Evolutionary conservation across 2,329 filamentous ascomycete genomes (phyloP).

Genomic region (Neospermospora avenae): DNA sequence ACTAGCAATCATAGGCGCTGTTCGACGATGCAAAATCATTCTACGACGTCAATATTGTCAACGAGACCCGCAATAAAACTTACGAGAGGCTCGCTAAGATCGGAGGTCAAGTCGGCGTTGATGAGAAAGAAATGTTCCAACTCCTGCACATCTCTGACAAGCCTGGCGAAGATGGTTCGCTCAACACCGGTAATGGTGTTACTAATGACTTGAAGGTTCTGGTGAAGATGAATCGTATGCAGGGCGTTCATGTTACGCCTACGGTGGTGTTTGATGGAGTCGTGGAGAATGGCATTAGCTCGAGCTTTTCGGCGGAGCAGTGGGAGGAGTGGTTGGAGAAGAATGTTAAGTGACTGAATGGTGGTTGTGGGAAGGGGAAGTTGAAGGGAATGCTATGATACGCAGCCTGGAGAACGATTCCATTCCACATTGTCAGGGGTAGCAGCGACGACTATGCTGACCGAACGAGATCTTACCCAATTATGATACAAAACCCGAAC

Average conservation of each 20-base stretch:
- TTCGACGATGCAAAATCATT: conserved; percentile 70
- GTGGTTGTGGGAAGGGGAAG: neutral
- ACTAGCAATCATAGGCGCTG: conserved; percentile 21
- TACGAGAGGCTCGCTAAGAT: conserved; percentile 76
- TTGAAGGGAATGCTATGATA: neutral
- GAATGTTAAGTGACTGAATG: conserved; percentile 28
- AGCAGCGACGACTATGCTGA: too few species aligned
- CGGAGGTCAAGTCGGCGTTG: conserved; percentile 63
- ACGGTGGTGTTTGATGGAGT: conserved; percentile 88
- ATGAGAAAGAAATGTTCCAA: conserved; percentile 65
- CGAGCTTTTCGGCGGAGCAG: conserved; percentile 72
- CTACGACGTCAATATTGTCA: conserved; percentile 81
- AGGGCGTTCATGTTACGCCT: conserved; percentile 86
- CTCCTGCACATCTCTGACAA: conserved; percentile 68
- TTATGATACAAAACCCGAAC: too few species aligned
- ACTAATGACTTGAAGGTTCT: conserved; percentile 83
- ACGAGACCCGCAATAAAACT: conserved; percentile 79
- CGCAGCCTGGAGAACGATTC: too few species aligned
- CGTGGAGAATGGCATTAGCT: conserved; percentile 74
- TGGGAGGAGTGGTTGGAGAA: conserved; percentile 61
- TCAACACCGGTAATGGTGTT: conserved; percentile 78
- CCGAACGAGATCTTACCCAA: too few species aligned
- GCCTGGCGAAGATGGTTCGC: conserved; percentile 59
- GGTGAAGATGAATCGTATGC: conserved; percentile 74
- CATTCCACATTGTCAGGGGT: too few species aligned